Percentiles rank a stretch among this genome's conserved stretches.
phyloP scores from a whole-genome alignment of 768 basidiomycete species.

The Mycena epipterygia region DNA sequence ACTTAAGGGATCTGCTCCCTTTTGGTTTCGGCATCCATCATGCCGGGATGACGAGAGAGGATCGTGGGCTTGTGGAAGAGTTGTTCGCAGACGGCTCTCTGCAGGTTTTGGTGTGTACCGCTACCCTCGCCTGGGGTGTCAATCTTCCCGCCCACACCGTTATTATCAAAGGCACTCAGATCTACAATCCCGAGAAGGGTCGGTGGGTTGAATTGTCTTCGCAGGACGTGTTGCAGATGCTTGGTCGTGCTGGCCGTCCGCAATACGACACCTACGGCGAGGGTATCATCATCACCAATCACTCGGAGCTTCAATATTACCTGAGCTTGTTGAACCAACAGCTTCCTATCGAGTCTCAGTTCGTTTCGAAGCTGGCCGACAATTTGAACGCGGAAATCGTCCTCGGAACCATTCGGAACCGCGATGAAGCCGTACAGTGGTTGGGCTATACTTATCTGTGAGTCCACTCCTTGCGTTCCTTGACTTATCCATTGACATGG shows the following conservation, averaged over 20 bases:
- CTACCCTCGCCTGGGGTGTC: conserved; percentile 99
- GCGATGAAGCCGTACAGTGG: conserved; percentile 99
- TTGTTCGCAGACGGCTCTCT: conserved; percentile 93
- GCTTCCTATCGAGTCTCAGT: conserved; percentile 96
- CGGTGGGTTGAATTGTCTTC: conserved; percentile 96
- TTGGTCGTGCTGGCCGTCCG: conserved; percentile 96
- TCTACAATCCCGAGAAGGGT: conserved; percentile 99
- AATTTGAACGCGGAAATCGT: conserved; percentile 98
- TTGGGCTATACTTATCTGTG: conserved; percentile 94
- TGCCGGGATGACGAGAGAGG: conserved; percentile 94
- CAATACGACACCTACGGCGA: conserved; percentile 98
- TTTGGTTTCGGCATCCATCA: conserved; percentile 99
- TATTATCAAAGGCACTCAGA: conserved; percentile 99
- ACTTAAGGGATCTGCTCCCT: conserved; percentile 90
- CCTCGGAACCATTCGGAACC: conserved; percentile 92
- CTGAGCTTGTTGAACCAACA: conserved; percentile 96
- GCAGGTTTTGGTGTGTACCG: conserved; percentile 96
- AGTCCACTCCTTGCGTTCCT: neutral
- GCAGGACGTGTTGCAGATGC: conserved; percentile 98
- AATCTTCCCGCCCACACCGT: conserved; percentile 98
- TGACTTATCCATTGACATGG: conserved; percentile 25
- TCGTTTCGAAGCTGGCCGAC: conserved; percentile 92
- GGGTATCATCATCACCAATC: conserved; percentile 98
- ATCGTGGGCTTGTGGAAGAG: conserved; percentile 93
- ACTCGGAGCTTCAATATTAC: conserved; percentile 97